Evolutionary conservation across 2,329 filamentous ascomycete genomes (phyloP).

Genomic region (Talaromyces sp.): DNA sequence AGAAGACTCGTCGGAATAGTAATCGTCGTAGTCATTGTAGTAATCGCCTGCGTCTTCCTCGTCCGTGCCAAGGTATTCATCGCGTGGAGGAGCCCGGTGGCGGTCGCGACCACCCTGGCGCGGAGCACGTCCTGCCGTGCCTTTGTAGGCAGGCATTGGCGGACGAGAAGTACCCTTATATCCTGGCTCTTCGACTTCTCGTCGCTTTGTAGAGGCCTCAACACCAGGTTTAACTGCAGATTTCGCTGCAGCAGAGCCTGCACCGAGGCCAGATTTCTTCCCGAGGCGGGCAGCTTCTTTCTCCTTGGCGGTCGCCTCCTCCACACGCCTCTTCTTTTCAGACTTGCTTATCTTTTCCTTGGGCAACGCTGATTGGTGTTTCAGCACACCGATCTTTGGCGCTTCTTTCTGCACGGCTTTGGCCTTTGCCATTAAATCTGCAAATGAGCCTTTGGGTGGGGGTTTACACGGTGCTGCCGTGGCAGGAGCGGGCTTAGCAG

Average conservation of each 20-base stretch:
- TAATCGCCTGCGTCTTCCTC: slow-evolving; percentile 45
- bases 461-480: slow-evolving; percentile 31
- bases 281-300: slow-evolving; percentile 27
- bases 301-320: slow-evolving; percentile 38
- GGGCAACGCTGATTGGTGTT: slow-evolving; percentile 48
- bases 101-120: slow-evolving; percentile 22
- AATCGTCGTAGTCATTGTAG: slow-evolving; percentile 36
- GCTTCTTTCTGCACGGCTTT: slow-evolving; percentile 50
- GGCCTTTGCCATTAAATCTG: slow-evolving; percentile 56
- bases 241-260: slow-evolving; percentile 13
- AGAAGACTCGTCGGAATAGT: slow-evolving; percentile 43
- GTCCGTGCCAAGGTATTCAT: slow-evolving; percentile 45
- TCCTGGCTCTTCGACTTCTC: slow-evolving; percentile 25
- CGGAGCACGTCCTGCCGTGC: slow-evolving; percentile 36
- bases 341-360: slow-evolving; percentile 54
- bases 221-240: slow-evolving; percentile 15
- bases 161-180: slow-evolving; percentile 39
- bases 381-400: slow-evolving; percentile 49
- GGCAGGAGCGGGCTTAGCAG: slow-evolving; percentile 16
- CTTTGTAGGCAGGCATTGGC: slow-evolving; percentile 32
- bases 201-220: slow-evolving; percentile 23
- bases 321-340: slow-evolving; percentile 46
- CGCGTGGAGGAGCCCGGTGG: slow-evolving; percentile 25
- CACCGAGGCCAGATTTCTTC: slow-evolving; percentile 22
- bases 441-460: slow-evolving; percentile 56